phyloP scores from a whole-genome alignment of 495 filamentous ascomycete species.

The Daldinia bambusicola region DNA sequence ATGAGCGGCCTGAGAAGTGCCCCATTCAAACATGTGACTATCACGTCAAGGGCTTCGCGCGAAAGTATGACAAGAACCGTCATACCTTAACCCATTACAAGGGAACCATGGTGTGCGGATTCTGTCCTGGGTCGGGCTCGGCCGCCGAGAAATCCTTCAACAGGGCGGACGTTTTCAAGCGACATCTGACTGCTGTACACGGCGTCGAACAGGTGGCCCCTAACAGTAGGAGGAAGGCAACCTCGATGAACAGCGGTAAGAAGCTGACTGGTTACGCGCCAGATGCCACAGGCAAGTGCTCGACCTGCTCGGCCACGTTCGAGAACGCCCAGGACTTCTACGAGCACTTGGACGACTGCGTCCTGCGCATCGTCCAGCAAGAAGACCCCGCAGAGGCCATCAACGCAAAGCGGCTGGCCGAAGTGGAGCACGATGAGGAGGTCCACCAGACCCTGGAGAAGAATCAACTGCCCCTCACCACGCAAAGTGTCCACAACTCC shows the following conservation, averaged over 20 bases:
- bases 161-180: slow-evolving; percentile 97
- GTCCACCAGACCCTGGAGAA: slow-evolving; percentile 86
- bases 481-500: slow-evolving; percentile 65
- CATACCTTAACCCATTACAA: slow-evolving; percentile 99
- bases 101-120: slow-evolving; percentile 98
- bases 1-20: slow-evolving; percentile 94
- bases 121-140: slow-evolving; percentile 92
- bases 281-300: slow-evolving; percentile 92
- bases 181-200: slow-evolving; percentile 93
- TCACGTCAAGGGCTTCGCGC: slow-evolving; percentile 92
- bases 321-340: slow-evolving; percentile 97
- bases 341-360: slow-evolving; percentile 98
- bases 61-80: slow-evolving; percentile 99
- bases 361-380: slow-evolving; percentile 95
- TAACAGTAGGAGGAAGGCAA: slow-evolving; percentile 82
- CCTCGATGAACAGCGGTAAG: slow-evolving; percentile 55
- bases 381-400: slow-evolving; percentile 95
- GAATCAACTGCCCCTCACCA: slow-evolving; percentile 73
- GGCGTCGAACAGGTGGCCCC: slow-evolving; percentile 95
- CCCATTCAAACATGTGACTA: slow-evolving; percentile 95
- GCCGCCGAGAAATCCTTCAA: slow-evolving; percentile 98
- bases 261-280: slow-evolving; percentile 71
- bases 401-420: slow-evolving; percentile 85
- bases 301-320: slow-evolving; percentile 92
- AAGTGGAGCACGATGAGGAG: slow-evolving; percentile 82